Base-by-base conservation (phyloP, 768 basidiomycete genomes). In the Sarcodon sp. region DNA sequence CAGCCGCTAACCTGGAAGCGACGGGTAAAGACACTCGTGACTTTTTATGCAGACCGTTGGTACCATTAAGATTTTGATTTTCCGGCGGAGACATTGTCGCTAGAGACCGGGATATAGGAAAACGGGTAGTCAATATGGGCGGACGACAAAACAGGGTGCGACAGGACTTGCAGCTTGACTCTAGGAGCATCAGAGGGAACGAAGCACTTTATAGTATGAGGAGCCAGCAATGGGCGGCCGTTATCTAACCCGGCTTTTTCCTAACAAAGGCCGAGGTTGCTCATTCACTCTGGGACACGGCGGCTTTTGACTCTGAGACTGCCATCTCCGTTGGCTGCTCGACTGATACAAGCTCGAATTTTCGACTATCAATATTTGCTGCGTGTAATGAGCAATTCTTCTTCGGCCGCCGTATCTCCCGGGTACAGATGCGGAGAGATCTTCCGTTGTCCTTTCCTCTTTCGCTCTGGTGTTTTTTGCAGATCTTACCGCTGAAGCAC, bases 1-100 rank as follows among this genome's bases (percentile, higher is more conserved):
- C 88, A 32, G 84, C 80, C 54, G 62, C 67, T 53, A 91, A 69
- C 46, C 87, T 76, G 1, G 80, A 81, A 1, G 87, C 83, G 60
- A 79, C 79, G 1, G 80, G 72, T 46, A 89, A 70, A 50, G 21
- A 3, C 2, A 27, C 21, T 27, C 21, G 21, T 27, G 21, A 27
- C 3, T 2, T 27, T 27, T 27, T 27, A 27, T 27, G 21, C 21
- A 81, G 71, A 39, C 2, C 12, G 43, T 54, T 57, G 7, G 57
- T 55, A 15, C 57, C 54, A 43, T 56, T 52, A 18, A 48, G 50
- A 21, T 52, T 44, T 41, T 51, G 43, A 36, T 44, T 54, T 67
- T 41, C 33, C 46, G 43, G 50, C 54, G 6, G 51, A 43, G 18
- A 47, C 39, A 16, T 54, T 56, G 51, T 58, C 58, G 50, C 50